A percentile compares a stretch with the other conserved stretches of the same genome.
These are phyloP conservation scores for Dictyostelium intermedium DNA, from an alignment of 78 protist species.

Conservation along the genomic window DNA sequence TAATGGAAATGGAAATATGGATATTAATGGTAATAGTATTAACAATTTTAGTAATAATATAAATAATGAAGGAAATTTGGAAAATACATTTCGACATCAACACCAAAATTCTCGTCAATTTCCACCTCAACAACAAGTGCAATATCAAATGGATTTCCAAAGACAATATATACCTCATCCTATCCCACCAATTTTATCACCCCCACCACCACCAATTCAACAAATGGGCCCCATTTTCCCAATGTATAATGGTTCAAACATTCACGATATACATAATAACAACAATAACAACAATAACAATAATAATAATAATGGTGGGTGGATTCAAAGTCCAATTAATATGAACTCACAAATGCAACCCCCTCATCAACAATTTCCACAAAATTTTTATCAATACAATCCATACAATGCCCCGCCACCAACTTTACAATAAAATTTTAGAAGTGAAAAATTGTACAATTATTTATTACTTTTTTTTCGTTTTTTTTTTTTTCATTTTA, in stretches of 20 bases:
- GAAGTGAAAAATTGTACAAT: background rate
- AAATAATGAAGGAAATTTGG: background rate
- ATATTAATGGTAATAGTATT: background rate
- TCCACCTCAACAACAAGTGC: background rate
- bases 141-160: slow-evolving; percentile 16
- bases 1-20: background rate
- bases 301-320: background rate
- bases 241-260: background rate
- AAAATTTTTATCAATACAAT: background rate
- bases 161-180: background rate
- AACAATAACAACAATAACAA: background rate
- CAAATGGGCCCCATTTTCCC: background rate
- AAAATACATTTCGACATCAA: background rate
- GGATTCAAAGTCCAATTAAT: background rate
- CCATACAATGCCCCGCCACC: background rate
- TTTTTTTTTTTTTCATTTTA: background rate
- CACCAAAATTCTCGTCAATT: background rate
- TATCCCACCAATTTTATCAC: background rate
- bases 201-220: background rate
- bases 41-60: background rate
- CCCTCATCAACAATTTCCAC: background rate
- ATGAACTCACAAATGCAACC: background rate
- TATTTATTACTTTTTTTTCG: background rate
- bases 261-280: background rate
- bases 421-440: background rate